These are phyloP conservation scores for Taphrina confusa DNA, from an alignment of 1,139 yeast species.

Conservation along the genomic window DNA sequence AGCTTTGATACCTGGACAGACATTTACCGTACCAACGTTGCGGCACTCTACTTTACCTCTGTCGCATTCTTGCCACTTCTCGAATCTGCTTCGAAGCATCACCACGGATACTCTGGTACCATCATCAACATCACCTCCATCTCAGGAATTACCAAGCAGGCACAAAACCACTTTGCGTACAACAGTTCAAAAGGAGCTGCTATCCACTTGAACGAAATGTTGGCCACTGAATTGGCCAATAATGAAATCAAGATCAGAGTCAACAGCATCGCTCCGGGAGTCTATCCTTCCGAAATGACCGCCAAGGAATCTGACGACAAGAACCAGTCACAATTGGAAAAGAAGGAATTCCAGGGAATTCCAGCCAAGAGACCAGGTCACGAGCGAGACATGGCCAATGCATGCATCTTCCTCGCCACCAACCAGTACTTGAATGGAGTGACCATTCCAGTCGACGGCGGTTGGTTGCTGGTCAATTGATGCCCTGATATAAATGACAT, in stretches of 20 bases:
- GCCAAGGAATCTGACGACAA: slow-evolving; percentile 31
- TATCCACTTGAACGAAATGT: slow-evolving; percentile 40
- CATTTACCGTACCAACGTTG: slow-evolving; percentile 35
- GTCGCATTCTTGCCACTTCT: slow-evolving; percentile 31
- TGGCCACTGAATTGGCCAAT: slow-evolving; percentile 39
- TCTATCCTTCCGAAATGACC: slow-evolving; percentile 42
- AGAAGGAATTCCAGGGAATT: slow-evolving; percentile 28
- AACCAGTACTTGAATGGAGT: slow-evolving; percentile 38
- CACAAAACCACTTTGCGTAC: slow-evolving; percentile 56
- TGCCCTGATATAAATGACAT: neutral
- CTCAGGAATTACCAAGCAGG: slow-evolving; percentile 46
- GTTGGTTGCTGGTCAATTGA: slow-evolving; percentile 36
- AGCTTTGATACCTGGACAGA: slow-evolving; percentile 29
- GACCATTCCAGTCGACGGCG: slow-evolving; percentile 39
- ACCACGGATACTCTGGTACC: slow-evolving; percentile 28
- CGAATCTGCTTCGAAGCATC: slow-evolving; percentile 23
- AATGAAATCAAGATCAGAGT: slow-evolving; percentile 43
- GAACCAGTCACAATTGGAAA: slow-evolving; percentile 32
- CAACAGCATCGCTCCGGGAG: slow-evolving; percentile 40
- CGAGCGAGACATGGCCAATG: slow-evolving; percentile 41
- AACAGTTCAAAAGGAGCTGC: slow-evolving; percentile 41
- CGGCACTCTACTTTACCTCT: slow-evolving; percentile 36
- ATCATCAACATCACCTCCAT: slow-evolving; percentile 34
- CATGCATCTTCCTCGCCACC: slow-evolving; percentile 40
- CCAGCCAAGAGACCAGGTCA: slow-evolving; percentile 40